These are phyloP conservation scores for Phytomonas sp. DNA, from an alignment of 208 protist genomes.

Conservation along the genomic window DNA sequence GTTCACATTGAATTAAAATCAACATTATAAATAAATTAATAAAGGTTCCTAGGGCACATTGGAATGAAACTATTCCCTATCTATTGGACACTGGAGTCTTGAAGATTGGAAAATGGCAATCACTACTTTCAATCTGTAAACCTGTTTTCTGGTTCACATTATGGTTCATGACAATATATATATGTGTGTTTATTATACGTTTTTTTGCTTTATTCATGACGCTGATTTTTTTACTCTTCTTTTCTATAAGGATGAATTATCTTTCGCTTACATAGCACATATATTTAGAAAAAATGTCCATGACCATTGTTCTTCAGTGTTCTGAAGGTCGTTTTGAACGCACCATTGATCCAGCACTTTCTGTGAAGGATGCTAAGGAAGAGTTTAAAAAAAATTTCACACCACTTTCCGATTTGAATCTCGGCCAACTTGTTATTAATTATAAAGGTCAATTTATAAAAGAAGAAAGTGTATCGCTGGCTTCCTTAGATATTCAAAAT, in stretches of 20 bases:
- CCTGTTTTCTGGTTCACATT: not conserved
- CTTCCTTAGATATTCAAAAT: constrained; percentile 17
- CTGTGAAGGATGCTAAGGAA: constrained; percentile 30
- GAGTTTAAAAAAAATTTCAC: constrained; percentile 21
- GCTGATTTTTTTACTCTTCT: constrained; percentile 9
- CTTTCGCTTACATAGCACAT: not conserved
- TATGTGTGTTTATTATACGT: constrained; percentile 12
- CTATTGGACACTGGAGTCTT: not conserved
- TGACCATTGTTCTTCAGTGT: constrained; percentile 46
- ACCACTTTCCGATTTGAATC: constrained; percentile 34
- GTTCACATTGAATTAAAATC: constrained; percentile 72
- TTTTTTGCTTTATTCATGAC: not conserved
- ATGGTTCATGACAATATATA: not conserved
- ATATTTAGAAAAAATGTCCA: constrained; percentile 6
- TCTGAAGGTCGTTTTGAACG: constrained; percentile 50
- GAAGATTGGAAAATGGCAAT: not conserved
- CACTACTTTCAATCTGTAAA: not conserved
- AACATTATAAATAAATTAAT: constrained; percentile 5
- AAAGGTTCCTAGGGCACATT: not conserved
- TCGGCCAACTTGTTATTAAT: constrained; percentile 37
- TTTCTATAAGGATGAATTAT: constrained; percentile 5
- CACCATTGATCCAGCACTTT: constrained; percentile 21
- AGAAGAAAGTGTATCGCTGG: constrained; percentile 31
- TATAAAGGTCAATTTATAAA: constrained; percentile 30
- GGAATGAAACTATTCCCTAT: not conserved